Base-by-base conservation (phyloP, 2,329 filamentous ascomycete species). In the Aureobasidium vineae region DNA sequence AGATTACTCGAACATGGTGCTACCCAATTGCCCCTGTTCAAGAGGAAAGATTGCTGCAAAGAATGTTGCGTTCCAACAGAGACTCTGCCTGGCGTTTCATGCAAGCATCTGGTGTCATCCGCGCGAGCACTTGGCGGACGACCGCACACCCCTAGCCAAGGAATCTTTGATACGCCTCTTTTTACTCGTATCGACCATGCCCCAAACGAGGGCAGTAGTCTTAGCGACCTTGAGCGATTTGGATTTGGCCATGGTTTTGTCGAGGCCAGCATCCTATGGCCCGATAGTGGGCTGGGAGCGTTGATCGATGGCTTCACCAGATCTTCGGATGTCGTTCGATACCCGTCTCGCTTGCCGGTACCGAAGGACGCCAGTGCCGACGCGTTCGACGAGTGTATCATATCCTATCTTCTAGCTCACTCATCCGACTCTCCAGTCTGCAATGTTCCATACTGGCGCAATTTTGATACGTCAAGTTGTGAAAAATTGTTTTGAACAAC, bases 181-280 rank as follows among this genome's bases (percentile, higher is more conserved):
- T 86, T 86, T 70, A 73, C 78, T n/a, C 76, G 78, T 23, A 82
- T 86, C 31, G 75, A 75, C 49, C 80, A 80, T 21, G 80, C 83
- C 1, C 75, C 77, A 3, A 72, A 72, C 16, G 77, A 79, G 50
- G 70, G 75, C 10, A 70, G 72, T 7, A 63, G 67, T 13, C 71
- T 79, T 23, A 71, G 78, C 15, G 70, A 70, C 8, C 76, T 79
- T 23, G 80, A 85, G 52, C 81, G 82, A 16, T 88, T 88, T n/a
- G n/a, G n/a, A n/a, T n/a, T n/a, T 72, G 80, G 80, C n/a, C 88
- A 87, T 70, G 86, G 88, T 69, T 88, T 89, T 70, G 70, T 88
- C 31, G 86, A 85, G 72, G 85, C 86, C 1, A 86, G 88, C 50
- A 72, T 87, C 2, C 77, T 88, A 1, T 89, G 86, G 84, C 75